Evolutionary conservation across 805 yeast species (phyloP).

Genomic region (Starmerella sp.): DNA sequence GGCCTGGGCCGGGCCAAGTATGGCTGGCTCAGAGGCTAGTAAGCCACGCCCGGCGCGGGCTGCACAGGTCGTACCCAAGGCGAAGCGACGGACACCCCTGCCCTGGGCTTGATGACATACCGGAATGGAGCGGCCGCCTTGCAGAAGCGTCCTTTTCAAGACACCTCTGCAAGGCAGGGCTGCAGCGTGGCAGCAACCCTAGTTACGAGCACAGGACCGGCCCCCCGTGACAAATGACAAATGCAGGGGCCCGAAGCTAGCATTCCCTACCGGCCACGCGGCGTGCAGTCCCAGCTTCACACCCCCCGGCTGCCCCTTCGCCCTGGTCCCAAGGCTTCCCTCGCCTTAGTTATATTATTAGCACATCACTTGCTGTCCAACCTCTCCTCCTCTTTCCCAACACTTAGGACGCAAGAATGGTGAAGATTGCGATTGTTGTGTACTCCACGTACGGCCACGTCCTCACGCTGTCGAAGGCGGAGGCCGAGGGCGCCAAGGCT

Average conservation of each 20-base stretch:
- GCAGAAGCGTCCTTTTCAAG: too few species aligned
- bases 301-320: neutral
- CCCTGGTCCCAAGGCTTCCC: conserved; percentile 2
- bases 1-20: too few species aligned
- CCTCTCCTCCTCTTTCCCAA: neutral
- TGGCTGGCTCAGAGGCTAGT: too few species aligned
- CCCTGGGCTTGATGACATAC: neutral
- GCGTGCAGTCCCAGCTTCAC: neutral
- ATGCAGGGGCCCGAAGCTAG: neutral
- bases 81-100: neutral
- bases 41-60: too few species aligned
- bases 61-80: neutral
- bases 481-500: conserved; percentile 53
- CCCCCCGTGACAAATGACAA: conserved; percentile 5
- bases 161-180: neutral
- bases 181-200: neutral
- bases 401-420: conserved; percentile 13
- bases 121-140: neutral
- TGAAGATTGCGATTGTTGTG: conserved; percentile 39
- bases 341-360: conserved; percentile 5
- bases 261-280: neutral
- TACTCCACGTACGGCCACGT: conserved; percentile 78
- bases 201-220: neutral
- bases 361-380: conserved; percentile 1
- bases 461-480: conserved; percentile 52